phyloP scores from a whole-genome alignment of 1,284 basidiomycete genomes.

The Ustilago curta region DNA sequence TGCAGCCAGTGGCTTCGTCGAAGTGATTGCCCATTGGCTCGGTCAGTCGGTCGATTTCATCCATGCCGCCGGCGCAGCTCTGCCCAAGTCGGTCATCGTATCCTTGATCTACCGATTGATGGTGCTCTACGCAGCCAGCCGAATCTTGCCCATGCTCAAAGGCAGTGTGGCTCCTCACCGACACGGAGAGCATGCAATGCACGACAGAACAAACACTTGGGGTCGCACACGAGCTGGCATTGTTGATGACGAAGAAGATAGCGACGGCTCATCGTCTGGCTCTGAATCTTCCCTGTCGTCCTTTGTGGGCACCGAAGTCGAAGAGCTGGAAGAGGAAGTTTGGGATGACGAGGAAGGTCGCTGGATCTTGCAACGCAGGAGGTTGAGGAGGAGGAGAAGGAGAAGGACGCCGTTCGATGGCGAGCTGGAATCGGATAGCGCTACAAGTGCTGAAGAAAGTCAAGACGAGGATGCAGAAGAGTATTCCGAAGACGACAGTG shows the following conservation, averaged over 20 bases:
- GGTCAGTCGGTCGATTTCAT: conserved; percentile 59
- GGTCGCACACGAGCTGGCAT: conserved; percentile 15
- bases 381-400: conserved; percentile 24
- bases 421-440: conserved; percentile 20
- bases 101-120: conserved; percentile 64
- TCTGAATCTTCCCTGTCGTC: conserved; percentile 10
- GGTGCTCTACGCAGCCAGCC: conserved; percentile 65
- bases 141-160: conserved; percentile 62
- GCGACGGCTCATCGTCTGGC: conserved; percentile 25
- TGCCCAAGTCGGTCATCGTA: conserved; percentile 66
- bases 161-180: conserved; percentile 29
- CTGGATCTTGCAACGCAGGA: conserved; percentile 38
- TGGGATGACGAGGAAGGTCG: conserved; percentile 42
- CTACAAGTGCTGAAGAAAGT: conserved; percentile 4
- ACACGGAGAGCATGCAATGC: background rate
- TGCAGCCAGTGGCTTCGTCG: conserved; percentile 38
- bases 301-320: conserved; percentile 18
- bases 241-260: background rate
- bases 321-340: conserved; percentile 36
- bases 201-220: conserved; percentile 21
- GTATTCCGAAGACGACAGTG: conserved; percentile 39
- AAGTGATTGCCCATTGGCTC: conserved; percentile 57
- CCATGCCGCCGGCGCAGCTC: conserved; percentile 54
- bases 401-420: conserved; percentile 25
- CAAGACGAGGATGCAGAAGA: conserved; percentile 3